phyloP scores from a whole-genome alignment of 164 flowering plant species.

The Tetracentron sinense region DNA sequence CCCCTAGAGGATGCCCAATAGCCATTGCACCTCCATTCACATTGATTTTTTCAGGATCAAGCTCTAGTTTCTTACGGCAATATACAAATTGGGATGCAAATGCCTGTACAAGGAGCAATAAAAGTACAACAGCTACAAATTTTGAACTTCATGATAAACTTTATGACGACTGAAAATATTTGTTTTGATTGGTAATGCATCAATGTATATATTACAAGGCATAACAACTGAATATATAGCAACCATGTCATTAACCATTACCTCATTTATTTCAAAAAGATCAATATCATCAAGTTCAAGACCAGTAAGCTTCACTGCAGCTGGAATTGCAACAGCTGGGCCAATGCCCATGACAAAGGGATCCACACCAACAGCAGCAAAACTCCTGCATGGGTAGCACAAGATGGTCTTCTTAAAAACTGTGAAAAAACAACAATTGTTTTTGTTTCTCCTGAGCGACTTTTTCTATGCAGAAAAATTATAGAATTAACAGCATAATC shows the following conservation, averaged over 20 bases:
- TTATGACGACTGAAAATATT: too few species aligned
- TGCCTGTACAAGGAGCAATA: slow-evolving; percentile 38
- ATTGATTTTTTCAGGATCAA: slow-evolving; percentile 53
- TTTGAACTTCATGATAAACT: too few species aligned
- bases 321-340: slow-evolving; percentile 80
- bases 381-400: slow-evolving; percentile 41
- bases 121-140: not conserved
- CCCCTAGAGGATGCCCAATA: slow-evolving; percentile 67
- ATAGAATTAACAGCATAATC: too few species aligned
- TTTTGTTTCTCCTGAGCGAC: not conserved
- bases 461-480: too few species aligned
- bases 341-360: slow-evolving; percentile 82
- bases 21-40: slow-evolving; percentile 84
- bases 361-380: slow-evolving; percentile 71
- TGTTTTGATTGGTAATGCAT: too few species aligned
- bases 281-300: slow-evolving; percentile 56
- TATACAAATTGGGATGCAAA: slow-evolving; percentile 72
- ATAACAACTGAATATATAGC: not conserved
- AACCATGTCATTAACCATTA: slow-evolving; percentile 7
- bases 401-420: not conserved
- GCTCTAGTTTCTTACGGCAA: slow-evolving; percentile 47
- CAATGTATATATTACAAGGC: too few species aligned
- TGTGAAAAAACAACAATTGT: not conserved
- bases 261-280: slow-evolving; percentile 79
- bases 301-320: slow-evolving; percentile 65